Conservation (phyloP, 225 moss, liverwort and hornwort genomes). For the Bryoerythrophyllum caledonicum region DNA sequence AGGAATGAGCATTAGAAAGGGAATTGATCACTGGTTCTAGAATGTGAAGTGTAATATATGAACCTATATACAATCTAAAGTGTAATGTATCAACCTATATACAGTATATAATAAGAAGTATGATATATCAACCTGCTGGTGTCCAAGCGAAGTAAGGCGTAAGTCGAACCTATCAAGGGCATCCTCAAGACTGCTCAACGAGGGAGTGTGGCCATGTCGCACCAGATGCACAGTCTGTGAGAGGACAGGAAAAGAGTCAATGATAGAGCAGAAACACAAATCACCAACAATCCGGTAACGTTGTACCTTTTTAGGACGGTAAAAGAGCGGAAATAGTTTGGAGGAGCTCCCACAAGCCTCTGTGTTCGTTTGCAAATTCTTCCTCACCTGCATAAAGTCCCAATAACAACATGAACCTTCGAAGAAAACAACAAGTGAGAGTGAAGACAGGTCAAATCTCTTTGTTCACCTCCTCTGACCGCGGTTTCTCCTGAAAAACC, state of each 20-base stretch:
- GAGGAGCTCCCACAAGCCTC: constrained; percentile 33
- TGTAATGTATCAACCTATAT: no score
- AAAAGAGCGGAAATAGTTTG: constrained; percentile 58
- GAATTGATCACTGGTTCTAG: no score
- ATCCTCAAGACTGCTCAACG: constrained; percentile 26
- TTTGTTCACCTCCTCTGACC: constrained; percentile 23
- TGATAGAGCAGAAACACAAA: background rate
- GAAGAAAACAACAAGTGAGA: constrained; percentile 6
- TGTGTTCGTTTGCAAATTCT: constrained; percentile 20
- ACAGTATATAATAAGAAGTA: constrained; percentile 10
- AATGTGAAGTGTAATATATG: background rate
- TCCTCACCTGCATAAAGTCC: constrained; percentile 22
- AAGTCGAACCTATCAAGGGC: constrained; percentile 44
- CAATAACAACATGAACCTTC: constrained; percentile 18
- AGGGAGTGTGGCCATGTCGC: constrained; percentile 56
- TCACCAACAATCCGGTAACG: background rate
- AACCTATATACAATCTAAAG: no score
- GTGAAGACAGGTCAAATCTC: background rate
- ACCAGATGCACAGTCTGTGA: constrained; percentile 56
- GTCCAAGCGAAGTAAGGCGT: constrained; percentile 55
- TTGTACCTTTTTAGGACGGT: constrained; percentile 47
- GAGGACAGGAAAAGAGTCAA: constrained; percentile 8
- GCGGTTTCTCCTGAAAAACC: background rate
- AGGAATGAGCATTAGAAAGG: no score
- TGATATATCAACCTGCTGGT: constrained; percentile 43